Evolutionary conservation across 768 basidiomycete genomes (phyloP), one percentile per base, ranked within the genome.

Genomic region (Boletus rubescentipes): DNA sequence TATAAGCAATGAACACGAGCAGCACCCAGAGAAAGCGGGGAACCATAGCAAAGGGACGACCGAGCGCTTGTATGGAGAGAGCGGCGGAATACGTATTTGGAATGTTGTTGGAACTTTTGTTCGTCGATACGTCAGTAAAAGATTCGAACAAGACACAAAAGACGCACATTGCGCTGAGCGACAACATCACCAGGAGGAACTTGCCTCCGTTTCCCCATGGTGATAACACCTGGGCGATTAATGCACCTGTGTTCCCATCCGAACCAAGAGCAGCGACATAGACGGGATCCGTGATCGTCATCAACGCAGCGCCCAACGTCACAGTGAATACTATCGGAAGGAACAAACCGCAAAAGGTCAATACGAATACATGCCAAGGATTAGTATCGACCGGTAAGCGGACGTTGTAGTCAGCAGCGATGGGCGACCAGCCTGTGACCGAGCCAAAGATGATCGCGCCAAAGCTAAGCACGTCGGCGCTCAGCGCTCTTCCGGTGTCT

Each of bases 371-470:
- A 26, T 74, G 75, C 49, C 65, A 63, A 20, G 74, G 63, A 11
- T 73, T 69, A 4, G 76, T 79, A 48, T 77, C 60, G 2, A 58
- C 74, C 0, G 81, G 81, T 0, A 83, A 66, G 23, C 76, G 71
- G 58, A 76, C 77, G 58, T 81, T 81, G 62, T 79, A 83, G 62
- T 83, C 81, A 7, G 81, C 81, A 4, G 80, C 81, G 1, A 82
- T 59, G 2, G 79, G 75, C 0, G 78, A 75, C 81, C 79, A 80
- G 61, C 81, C 79, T 10, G 74, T 67, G 36, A 75, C 70, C 0
- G 73, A 73, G 2, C 77, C 79, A 62, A 81, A 83, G 26, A 82
- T 67, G 60, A 82, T 77, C 2, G 75, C 77, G 26, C 81, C 79
- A 48, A 80, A 84, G 52, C 74, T 72, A 11, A 84, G 67, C n/a